Percentiles rank a stretch among this genome's conserved stretches.
Conservation (phyloP, 2,329 filamentous ascomycete genomes). For the Ceratocystis harringtonii region DNA sequence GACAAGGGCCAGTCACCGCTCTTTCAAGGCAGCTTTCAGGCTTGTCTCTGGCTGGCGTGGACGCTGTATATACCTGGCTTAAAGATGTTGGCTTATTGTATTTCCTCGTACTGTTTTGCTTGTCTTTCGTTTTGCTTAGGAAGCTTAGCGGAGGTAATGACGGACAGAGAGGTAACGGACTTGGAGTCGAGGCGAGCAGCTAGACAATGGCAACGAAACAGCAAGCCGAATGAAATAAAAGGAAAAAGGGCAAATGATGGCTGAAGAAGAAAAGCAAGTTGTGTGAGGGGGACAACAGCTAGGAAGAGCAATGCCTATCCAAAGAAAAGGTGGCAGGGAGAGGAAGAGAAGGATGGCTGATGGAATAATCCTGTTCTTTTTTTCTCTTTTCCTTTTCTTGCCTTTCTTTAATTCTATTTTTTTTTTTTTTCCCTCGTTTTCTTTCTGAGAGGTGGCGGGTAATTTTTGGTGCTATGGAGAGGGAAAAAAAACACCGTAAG, state of each 20-base stretch:
- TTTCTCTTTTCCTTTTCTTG: neutral
- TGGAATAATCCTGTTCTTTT: neutral
- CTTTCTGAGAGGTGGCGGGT: neutral
- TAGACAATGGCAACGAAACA: neutral
- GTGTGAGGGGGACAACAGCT: neutral
- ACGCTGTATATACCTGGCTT: neutral
- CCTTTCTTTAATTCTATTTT: neutral
- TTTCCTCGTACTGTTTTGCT: neutral
- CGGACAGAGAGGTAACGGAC: neutral
- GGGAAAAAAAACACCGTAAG: neutral
- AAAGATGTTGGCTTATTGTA: neutral
- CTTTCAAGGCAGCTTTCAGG: constrained; percentile 8
- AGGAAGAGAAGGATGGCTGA: neutral
- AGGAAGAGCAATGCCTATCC: neutral
- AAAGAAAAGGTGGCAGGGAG: constrained; percentile 6
- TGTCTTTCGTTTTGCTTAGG: neutral
- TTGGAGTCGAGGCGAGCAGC: neutral
- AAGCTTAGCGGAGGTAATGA: too few species aligned
- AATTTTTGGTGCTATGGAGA: neutral
- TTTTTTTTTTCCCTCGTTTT: neutral
- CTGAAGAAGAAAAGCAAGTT: neutral
- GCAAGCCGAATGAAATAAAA: neutral
- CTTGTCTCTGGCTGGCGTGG: neutral
- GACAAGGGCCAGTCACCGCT: constrained; percentile 15
- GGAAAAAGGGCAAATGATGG: neutral